Base-by-base conservation (phyloP, 257 asterid genomes). In the Primulina eburnea region DNA sequence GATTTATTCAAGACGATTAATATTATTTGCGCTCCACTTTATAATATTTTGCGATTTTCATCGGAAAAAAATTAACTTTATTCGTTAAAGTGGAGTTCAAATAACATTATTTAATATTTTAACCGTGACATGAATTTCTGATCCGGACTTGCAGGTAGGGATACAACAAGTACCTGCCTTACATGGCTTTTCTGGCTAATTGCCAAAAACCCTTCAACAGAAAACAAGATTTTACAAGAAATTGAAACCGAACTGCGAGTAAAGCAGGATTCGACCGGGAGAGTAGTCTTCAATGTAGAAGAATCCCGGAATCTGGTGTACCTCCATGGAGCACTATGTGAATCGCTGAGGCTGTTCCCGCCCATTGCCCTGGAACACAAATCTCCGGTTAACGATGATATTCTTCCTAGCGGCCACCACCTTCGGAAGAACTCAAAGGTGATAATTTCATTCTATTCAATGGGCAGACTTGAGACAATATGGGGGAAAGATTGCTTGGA, bases 111-210 rank as follows among this genome's bases (percentile, higher is more conserved):
- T 28, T 28, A 2, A 28, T 28, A 28, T 28, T 28, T 28, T 28
- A 28, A 28, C 4, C 30, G 0, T 28, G 30, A 28, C 30, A 28
- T 28, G 1, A 1, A 28, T 28, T 28, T 28, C 30, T 28, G 30
- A 28, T 28, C 30, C 30, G 4, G 35, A 5, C 35, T 4, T 33
- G 35, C 35, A 33, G 76, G 76, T 12, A 26, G 65, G 24, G 80
- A 76, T 26, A 65, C 73, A 6, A 64, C 50, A 6, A 70, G 79
- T 35, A 33, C 79, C 6, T 17, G 64, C 24, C 79, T 70, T 0
- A 75, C 79, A n/a, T 75, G 79, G 79, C 58, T 75, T 4, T 58
- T 75, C 28, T 75, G 75, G 75, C 68, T 75, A 11, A 9, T 75
- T 2, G 32, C 79, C 0, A n/a, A 17, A 7, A 57, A 75, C 58